These are phyloP conservation scores for Psidium friedrichsthalianum DNA, from an alignment of 345 rosid genomes.

Conservation along the genomic window DNA sequence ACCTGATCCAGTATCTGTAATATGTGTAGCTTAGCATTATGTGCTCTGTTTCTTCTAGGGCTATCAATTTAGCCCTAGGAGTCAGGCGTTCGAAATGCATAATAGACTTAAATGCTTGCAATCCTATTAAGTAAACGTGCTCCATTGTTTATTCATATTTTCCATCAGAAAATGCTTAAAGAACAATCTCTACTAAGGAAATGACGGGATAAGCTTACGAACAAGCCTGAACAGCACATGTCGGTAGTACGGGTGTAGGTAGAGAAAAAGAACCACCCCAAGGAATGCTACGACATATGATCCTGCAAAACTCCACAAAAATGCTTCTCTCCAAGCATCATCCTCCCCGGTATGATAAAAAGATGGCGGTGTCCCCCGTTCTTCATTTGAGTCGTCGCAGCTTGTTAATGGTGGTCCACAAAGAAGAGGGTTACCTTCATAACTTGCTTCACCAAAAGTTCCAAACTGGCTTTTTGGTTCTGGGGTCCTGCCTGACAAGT, in stretches of 20 bases:
- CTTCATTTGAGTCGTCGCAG: background rate
- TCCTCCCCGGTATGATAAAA: fast-evolving
- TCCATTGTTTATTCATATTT: background rate
- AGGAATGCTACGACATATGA: background rate
- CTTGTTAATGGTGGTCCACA: constrained; percentile 2
- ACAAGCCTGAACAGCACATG: background rate
- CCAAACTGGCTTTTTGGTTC: background rate
- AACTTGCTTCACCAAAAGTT: background rate
- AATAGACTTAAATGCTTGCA: background rate
- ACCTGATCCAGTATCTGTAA: too few species aligned
- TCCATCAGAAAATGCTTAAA: background rate
- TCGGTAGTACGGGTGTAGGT: background rate
- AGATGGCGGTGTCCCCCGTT: background rate
- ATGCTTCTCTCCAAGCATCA: background rate
- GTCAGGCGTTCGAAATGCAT: too few species aligned
- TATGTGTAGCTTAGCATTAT: background rate
- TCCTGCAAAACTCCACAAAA: background rate
- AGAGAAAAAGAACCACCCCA: background rate
- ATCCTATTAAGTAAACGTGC: background rate
- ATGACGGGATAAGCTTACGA: background rate
- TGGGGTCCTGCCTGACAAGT: background rate
- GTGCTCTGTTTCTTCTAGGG: background rate
- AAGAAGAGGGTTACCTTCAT: background rate
- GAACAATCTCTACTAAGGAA: background rate
- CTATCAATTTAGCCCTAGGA: background rate